Percentiles rank a stretch among this genome's conserved stretches.
These are phyloP conservation scores for Quercus agrifolia DNA, from an alignment of 306 rosid species.

Conservation along the genomic window DNA sequence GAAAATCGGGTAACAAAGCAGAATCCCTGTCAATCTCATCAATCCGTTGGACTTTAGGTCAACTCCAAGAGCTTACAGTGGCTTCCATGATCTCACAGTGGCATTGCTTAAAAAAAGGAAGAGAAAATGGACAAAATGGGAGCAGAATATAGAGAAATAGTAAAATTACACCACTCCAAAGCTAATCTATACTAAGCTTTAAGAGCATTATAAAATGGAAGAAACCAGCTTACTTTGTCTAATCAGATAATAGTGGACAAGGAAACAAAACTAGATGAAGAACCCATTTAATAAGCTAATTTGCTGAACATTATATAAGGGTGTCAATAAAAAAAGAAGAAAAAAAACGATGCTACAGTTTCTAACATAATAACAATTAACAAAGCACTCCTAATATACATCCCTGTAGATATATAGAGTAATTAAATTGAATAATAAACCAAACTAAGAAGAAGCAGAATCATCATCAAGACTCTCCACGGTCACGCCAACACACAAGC, in stretches of 20 bases:
- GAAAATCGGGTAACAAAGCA: background rate
- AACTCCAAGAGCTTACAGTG: background rate
- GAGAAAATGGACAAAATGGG: background rate
- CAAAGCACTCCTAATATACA: conserved; percentile 5
- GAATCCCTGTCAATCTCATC: background rate
- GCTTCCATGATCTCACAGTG: background rate
- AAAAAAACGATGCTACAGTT: background rate
- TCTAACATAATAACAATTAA: background rate
- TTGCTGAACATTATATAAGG: background rate
- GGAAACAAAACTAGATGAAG: background rate
- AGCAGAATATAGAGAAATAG: background rate
- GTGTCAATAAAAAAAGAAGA: background rate
- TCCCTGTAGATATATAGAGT: background rate
- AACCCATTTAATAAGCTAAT: background rate
- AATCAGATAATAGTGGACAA: background rate
- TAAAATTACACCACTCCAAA: background rate
- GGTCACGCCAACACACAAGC: conserved; percentile 82
- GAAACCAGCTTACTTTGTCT: too few species aligned
- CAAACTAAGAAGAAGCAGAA: background rate
- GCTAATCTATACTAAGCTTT: background rate
- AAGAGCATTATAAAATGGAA: background rate
- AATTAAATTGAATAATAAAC: background rate
- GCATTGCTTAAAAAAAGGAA: background rate
- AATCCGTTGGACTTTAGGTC: background rate
- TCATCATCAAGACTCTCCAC: conserved; percentile 32